phyloP scores from a whole-genome alignment of 768 basidiomycete genomes.

The Calocera viscosa region DNA sequence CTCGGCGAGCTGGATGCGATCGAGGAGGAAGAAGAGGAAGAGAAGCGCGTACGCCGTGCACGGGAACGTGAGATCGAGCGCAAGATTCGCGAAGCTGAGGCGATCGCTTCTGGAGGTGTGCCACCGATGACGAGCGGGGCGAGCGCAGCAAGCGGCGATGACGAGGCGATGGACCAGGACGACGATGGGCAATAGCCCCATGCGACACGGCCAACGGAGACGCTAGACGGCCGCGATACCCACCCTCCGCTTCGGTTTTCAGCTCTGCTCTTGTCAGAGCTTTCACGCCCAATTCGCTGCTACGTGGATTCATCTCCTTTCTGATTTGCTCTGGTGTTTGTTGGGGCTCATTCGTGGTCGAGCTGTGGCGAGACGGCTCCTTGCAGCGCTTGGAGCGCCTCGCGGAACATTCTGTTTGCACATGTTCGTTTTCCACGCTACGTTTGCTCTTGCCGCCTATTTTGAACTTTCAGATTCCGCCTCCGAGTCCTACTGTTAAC shows the following conservation, averaged over 20 bases:
- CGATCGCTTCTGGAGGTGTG: not conserved
- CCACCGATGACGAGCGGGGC: not conserved
- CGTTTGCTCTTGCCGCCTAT: not conserved
- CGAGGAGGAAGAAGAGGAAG: conserved; percentile 9
- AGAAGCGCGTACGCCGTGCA: not conserved
- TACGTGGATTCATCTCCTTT: too few species aligned
- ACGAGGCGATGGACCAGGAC: not conserved
- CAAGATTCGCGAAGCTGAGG: not conserved
- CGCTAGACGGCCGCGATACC: not conserved
- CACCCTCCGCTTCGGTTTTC: not conserved
- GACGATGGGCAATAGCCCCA: not conserved
- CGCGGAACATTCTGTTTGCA: not conserved
- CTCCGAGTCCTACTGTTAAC: not conserved
- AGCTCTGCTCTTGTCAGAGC: not conserved
- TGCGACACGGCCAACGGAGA: not conserved
- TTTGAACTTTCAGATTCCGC: not conserved
- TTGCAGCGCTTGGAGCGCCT: not conserved
- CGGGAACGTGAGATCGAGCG: not conserved
- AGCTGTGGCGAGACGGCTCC: not conserved
- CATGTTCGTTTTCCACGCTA: not conserved
- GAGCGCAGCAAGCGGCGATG: not conserved
- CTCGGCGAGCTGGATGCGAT: conserved; percentile 16
- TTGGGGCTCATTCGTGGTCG: not conserved
- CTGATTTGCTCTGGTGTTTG: not conserved
- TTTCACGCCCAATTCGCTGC: too few species aligned